Evolutionary conservation across 257 asterid species (phyloP).

Genomic region (Nicotiana tomentosiformis): DNA sequence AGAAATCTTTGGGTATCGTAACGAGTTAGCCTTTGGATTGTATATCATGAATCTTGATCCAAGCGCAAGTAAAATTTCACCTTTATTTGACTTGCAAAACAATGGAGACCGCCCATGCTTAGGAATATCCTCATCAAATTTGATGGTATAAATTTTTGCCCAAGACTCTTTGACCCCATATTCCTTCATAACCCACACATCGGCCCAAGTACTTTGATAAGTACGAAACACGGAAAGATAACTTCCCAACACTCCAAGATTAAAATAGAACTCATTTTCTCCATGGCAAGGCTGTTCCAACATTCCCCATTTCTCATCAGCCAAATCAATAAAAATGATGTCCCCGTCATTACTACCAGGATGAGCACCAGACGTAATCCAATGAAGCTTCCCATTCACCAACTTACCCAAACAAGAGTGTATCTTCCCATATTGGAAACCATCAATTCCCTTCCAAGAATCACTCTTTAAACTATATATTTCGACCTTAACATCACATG

Average conservation of each 20-base stretch:
- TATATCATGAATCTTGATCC: neutral
- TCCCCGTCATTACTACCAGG: neutral
- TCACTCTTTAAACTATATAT: no score
- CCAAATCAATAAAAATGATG: neutral
- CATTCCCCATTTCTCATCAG: neutral
- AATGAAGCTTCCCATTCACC: neutral
- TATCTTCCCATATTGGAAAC: no score
- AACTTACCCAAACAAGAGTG: neutral
- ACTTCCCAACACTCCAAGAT: neutral
- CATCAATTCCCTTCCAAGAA: no score
- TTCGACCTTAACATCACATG: neutral
- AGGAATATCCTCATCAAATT: no score
- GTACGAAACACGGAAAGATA: neutral
- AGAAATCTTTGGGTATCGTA: no score
- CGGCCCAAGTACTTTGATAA: neutral
- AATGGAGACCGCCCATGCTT: neutral
- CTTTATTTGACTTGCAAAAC: neutral
- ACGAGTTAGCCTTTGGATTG: neutral
- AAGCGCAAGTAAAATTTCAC: neutral
- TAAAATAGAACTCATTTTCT: neutral
- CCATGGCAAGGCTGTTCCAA: neutral
- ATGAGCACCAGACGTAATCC: neutral
- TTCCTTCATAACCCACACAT: no score
- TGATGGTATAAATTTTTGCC: no score
- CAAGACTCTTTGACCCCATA: no score